Percentiles rank a stretch among this genome's conserved stretches.
Evolutionary conservation across 1,284 basidiomycete genomes (phyloP).

Genomic region (Leccinum subspadiceum): DNA sequence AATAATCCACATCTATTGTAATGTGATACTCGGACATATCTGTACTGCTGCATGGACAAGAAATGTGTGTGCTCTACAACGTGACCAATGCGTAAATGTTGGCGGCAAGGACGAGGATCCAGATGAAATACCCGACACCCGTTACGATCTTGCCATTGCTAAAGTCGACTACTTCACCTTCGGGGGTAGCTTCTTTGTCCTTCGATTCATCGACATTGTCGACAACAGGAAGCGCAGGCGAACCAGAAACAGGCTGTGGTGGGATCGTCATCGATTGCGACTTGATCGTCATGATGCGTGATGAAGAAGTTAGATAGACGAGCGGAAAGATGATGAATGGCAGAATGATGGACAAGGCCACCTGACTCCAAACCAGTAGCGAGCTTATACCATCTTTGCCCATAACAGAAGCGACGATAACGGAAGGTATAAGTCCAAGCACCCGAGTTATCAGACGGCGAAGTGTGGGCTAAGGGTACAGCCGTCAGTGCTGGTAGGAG

Average conservation of each 20-base stretch:
- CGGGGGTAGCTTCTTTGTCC: slow-evolving; percentile 1
- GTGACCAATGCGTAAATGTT: slow-evolving; percentile 66
- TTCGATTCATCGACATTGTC: not conserved
- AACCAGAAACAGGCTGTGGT: not conserved
- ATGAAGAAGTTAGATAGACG: slow-evolving; percentile 71
- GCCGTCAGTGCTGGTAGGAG: slow-evolving; percentile 3
- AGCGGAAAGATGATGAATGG: slow-evolving; percentile 81
- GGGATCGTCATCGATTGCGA: not conserved
- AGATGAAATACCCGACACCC: slow-evolving; percentile 58
- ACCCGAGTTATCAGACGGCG: slow-evolving; percentile 83
- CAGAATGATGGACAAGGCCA: slow-evolving; percentile 83
- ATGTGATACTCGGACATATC: not conserved
- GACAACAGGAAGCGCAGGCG: not conserved
- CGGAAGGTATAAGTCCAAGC: slow-evolving; percentile 85
- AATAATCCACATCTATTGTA: not conserved
- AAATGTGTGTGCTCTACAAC: slow-evolving; percentile 31
- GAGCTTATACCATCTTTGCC: slow-evolving; percentile 78
- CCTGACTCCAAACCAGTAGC: slow-evolving; percentile 87
- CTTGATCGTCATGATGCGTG: slow-evolving; percentile 65
- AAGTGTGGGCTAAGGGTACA: slow-evolving; percentile 59
- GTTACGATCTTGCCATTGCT: slow-evolving; percentile 58
- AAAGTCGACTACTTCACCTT: slow-evolving; percentile 48
- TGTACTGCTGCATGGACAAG: not conserved
- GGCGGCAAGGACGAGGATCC: slow-evolving; percentile 62
- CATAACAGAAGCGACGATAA: slow-evolving; percentile 74